These are phyloP conservation scores for Candida sphagnicola DNA, from an alignment of 805 yeast genomes.

Conservation along the genomic window DNA sequence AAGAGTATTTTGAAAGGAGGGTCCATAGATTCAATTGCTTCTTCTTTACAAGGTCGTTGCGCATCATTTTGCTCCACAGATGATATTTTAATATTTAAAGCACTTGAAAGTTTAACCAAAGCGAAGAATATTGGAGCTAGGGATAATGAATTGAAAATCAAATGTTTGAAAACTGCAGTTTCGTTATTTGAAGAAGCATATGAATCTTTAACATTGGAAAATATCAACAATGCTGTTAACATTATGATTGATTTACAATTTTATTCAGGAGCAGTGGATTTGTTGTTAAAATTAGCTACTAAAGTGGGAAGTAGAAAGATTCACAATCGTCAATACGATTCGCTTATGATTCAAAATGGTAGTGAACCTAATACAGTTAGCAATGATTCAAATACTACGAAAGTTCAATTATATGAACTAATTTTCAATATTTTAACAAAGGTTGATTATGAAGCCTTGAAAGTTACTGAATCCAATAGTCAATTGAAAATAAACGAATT, in stretches of 20 bases:
- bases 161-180: slow-evolving; percentile 71
- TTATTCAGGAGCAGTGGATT: slow-evolving; percentile 81
- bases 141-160: slow-evolving; percentile 65
- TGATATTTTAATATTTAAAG: slow-evolving; percentile 91
- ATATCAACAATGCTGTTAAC: slow-evolving; percentile 72
- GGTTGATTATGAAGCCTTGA: slow-evolving; percentile 62
- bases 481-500: slow-evolving; percentile 46
- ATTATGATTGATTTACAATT: slow-evolving; percentile 76
- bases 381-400: slow-evolving; percentile 12
- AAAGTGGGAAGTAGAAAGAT: slow-evolving; percentile 40
- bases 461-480: slow-evolving; percentile 30
- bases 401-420: slow-evolving; percentile 57
- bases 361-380: slow-evolving; percentile 7
- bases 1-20: slow-evolving; percentile 88
- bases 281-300: slow-evolving; percentile 71
- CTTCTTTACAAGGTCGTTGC: slow-evolving; percentile 85
- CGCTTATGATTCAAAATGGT: slow-evolving; percentile 4
- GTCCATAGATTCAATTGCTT: slow-evolving; percentile 85
- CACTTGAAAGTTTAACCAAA: slow-evolving; percentile 83
- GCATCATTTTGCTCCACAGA: slow-evolving; percentile 92
- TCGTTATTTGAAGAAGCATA: slow-evolving; percentile 74
- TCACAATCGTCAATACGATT: slow-evolving; percentile 1
- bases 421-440: slow-evolving; percentile 72
- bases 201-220: slow-evolving; percentile 72
- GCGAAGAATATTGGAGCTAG: slow-evolving; percentile 72